Evolutionary conservation across 2,329 filamentous ascomycete species (phyloP).

Genomic region (Hypoxylon sp.): DNA sequence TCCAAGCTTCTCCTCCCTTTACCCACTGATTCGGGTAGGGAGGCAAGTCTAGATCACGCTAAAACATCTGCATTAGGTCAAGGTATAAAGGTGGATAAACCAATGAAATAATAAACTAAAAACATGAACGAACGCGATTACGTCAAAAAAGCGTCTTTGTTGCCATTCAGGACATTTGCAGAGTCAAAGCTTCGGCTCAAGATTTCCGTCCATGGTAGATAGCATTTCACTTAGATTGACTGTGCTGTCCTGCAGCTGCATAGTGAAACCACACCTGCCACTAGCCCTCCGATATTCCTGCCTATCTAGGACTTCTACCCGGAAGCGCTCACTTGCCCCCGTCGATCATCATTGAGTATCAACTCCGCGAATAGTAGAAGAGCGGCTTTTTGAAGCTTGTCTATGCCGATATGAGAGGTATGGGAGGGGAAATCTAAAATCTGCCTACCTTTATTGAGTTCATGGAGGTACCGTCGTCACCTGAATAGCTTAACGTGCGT

Average conservation of each 20-base stretch:
- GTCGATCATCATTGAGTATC: constrained; percentile 14
- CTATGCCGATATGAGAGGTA: constrained; percentile 4
- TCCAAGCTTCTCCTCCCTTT: neutral
- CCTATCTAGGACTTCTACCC: constrained; percentile 35
- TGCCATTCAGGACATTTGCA: constrained; percentile 4
- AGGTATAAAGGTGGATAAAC: constrained; percentile 3
- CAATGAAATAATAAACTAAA: neutral
- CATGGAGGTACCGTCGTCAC: constrained; percentile 11
- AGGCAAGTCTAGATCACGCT: constrained; percentile 1
- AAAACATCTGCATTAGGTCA: constrained; percentile 16
- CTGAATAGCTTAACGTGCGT: constrained; percentile 15
- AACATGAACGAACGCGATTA: constrained; percentile 20
- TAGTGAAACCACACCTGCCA: constrained; percentile 23
- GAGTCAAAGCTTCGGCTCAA: neutral
- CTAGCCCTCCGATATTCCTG: constrained; percentile 26
- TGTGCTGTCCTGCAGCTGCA: constrained; percentile 16
- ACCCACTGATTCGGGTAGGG: neutral
- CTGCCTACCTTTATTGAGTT: neutral
- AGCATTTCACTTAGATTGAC: constrained; percentile 6
- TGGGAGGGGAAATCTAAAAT: constrained; percentile 6
- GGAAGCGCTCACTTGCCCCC: constrained; percentile 7
- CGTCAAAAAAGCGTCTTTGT: constrained; percentile 21
- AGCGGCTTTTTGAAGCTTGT: constrained; percentile 3
- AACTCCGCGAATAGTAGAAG: constrained; percentile 13
- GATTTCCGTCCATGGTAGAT: constrained; percentile 7